A percentile compares a stretch with the other conserved stretches of the same genome.
phyloP scores from a whole-genome alignment of 2,329 filamentous ascomycete species.

The Colletotrichum tamarilloi region DNA sequence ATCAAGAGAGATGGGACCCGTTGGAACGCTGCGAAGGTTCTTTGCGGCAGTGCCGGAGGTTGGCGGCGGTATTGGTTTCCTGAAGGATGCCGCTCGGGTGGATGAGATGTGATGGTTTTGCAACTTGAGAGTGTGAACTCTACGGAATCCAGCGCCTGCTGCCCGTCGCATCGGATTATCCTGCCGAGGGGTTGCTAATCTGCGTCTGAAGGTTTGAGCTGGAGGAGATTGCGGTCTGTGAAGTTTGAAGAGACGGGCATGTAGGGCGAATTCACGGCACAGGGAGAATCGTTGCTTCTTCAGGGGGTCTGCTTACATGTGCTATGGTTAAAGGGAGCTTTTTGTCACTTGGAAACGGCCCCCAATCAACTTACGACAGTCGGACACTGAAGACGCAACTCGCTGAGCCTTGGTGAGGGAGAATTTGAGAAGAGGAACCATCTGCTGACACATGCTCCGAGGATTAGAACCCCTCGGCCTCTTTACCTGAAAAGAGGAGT shows the following conservation, averaged over 20 bases:
- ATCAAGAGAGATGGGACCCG: conserved; percentile 25
- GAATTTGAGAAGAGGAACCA: background rate
- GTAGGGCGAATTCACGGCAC: conserved; percentile 11
- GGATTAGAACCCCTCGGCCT: background rate
- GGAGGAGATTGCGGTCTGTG: background rate
- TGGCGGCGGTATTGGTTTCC: conserved; percentile 7
- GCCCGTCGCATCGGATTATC: background rate
- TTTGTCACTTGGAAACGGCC: conserved; percentile 7
- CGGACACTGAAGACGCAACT: background rate
- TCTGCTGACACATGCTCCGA: conserved; percentile 18
- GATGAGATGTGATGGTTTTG: background rate
- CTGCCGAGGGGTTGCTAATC: conserved; percentile 11
- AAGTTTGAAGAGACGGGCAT: conserved; percentile 11
- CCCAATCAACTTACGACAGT: conserved; percentile 21
- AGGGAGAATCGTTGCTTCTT: conserved; percentile 26
- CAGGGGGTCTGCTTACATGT: background rate
- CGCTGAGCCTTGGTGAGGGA: background rate
- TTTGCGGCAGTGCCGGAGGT: conserved; percentile 18
- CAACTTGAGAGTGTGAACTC: background rate
- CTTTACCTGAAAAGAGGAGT: conserved; percentile 18
- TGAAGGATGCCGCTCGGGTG: background rate
- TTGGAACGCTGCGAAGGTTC: conserved; percentile 27
- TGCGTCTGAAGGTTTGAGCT: background rate
- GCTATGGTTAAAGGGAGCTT: background rate
- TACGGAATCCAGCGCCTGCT: background rate